A percentile compares a stretch with the other conserved stretches of the same genome.
These are phyloP conservation scores for Globisporangium parvum DNA, from an alignment of 352 stramenopile species.

Conservation along the genomic window DNA sequence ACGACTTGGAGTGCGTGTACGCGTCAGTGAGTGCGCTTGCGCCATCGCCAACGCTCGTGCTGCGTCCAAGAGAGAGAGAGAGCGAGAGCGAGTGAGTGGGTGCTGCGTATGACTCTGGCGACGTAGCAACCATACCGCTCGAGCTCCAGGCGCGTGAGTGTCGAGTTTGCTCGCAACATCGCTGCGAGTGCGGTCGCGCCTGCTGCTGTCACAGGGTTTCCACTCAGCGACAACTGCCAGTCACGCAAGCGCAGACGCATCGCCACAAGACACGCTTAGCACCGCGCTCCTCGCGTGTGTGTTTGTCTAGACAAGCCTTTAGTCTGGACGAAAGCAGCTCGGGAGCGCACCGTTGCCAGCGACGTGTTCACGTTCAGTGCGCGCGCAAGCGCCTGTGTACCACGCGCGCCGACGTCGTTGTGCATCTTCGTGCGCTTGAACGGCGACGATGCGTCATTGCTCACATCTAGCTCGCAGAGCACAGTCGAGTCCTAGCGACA, in stretches of 20 bases:
- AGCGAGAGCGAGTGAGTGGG: neutral
- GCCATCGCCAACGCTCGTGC: constrained; percentile 15
- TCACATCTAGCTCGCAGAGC: constrained; percentile 28
- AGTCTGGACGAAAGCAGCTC: neutral
- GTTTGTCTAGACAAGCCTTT: constrained; percentile 8
- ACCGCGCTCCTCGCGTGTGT: too few relatives aligned
- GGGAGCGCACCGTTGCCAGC: constrained; percentile 5
- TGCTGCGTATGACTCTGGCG: neutral
- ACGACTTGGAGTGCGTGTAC: constrained; percentile 25
- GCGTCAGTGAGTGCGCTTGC: constrained; percentile 20
- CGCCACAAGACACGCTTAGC: neutral
- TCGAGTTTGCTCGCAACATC: constrained; percentile 28
- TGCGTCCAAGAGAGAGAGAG: neutral
- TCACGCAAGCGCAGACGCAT: neutral
- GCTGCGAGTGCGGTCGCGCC: constrained; percentile 21
- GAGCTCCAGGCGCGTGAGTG: constrained; percentile 22
- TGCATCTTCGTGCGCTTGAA: constrained; percentile 18
- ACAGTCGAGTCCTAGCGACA: constrained; percentile 3
- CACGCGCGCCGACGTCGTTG: constrained; percentile 26
- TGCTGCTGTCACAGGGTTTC: constrained; percentile 22
- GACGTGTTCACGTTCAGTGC: constrained; percentile 28
- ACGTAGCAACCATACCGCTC: constrained; percentile 13
- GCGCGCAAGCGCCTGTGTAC: constrained; percentile 20
- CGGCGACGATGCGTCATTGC: constrained; percentile 24
- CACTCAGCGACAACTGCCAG: constrained; percentile 16